Evolutionary conservation across 2,329 filamentous ascomycete genomes (phyloP).

Genomic region (Thelonectria blattea): DNA sequence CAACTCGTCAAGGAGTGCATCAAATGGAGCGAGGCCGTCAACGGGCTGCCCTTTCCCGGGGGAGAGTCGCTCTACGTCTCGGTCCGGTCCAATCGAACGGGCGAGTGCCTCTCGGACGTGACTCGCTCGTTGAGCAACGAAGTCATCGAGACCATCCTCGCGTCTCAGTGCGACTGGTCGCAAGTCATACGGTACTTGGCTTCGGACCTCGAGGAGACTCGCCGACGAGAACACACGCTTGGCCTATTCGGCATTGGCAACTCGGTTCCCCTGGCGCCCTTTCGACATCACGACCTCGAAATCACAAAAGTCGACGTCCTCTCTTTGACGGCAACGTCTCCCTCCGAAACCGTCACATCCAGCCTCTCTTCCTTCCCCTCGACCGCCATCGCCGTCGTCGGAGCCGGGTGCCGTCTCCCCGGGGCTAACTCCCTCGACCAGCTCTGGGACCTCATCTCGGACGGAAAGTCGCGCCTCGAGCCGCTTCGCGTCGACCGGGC

Average conservation of each 20-base stretch:
- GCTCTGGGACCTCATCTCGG: slow-evolving; percentile 32
- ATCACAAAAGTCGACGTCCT: slow-evolving; percentile 24
- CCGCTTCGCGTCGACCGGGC: slow-evolving; percentile 23
- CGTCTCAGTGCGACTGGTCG: slow-evolving; percentile 25
- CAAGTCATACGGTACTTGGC: slow-evolving; percentile 17
- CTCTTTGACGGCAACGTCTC: not conserved
- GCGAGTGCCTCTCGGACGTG: slow-evolving; percentile 2
- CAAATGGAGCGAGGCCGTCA: slow-evolving; percentile 11
- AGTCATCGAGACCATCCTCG: slow-evolving; percentile 24
- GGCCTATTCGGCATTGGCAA: slow-evolving; percentile 27
- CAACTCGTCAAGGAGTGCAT: slow-evolving; percentile 18
- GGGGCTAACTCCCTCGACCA: slow-evolving; percentile 27
- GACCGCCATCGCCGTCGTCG: slow-evolving; percentile 32
- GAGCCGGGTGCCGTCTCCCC: slow-evolving; percentile 31
- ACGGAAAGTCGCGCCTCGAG: slow-evolving; percentile 17
- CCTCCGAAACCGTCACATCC: not conserved
- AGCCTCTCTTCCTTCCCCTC: slow-evolving; percentile 17
- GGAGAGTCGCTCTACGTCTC: slow-evolving; percentile 12
- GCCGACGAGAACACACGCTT: slow-evolving; percentile 15
- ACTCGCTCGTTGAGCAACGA: slow-evolving; percentile 18
- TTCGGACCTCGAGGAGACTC: slow-evolving; percentile 16
- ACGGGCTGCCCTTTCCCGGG: slow-evolving; percentile 3
- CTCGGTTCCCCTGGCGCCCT: slow-evolving; percentile 15
- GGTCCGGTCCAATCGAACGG: slow-evolving; percentile 24
- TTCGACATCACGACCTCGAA: slow-evolving; percentile 17